Conservation (phyloP, 2,329 filamentous ascomycete genomes). For the Venturia pyrina region DNA sequence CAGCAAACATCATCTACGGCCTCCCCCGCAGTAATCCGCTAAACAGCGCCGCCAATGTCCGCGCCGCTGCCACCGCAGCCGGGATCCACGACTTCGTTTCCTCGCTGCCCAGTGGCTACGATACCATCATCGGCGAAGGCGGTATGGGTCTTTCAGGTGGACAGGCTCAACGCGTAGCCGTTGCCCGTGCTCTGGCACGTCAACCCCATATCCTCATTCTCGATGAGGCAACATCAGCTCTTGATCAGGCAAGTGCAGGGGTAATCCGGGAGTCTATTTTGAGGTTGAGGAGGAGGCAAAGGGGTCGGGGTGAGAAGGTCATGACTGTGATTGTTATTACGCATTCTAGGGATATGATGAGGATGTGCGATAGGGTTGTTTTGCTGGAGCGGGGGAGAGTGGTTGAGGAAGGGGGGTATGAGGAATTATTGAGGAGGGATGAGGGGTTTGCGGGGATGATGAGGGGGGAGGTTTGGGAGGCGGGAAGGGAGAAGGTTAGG, state of each 20-base stretch:
- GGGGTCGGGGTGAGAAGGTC: slow-evolving; percentile 19
- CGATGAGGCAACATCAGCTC: slow-evolving; percentile 76
- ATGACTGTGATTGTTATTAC: slow-evolving; percentile 74
- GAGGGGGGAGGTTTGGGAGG: slow-evolving; percentile 6
- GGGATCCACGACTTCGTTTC: slow-evolving; percentile 69
- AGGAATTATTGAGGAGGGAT: slow-evolving; percentile 41
- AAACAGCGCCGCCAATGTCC: slow-evolving; percentile 32
- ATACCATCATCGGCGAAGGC: slow-evolving; percentile 67
- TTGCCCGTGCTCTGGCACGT: slow-evolving; percentile 68
- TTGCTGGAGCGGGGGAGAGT: slow-evolving; percentile 59
- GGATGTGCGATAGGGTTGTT: slow-evolving; percentile 60
- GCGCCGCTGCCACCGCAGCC: slow-evolving; percentile 42
- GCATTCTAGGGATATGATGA: slow-evolving; percentile 80
- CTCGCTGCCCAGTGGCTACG: slow-evolving; percentile 60
- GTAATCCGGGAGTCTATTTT: slow-evolving; percentile 56
- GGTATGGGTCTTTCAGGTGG: slow-evolving; percentile 67
- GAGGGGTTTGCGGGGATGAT: slow-evolving; percentile 21
- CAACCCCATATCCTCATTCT: slow-evolving; percentile 64
- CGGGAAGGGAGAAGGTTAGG: neutral
- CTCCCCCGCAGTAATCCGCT: slow-evolving; percentile 36
- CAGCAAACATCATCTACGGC: slow-evolving; percentile 76
- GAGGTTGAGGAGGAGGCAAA: slow-evolving; percentile 14
- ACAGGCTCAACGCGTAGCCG: slow-evolving; percentile 70
- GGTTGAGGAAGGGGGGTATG: slow-evolving; percentile 59
- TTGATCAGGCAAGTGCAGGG: slow-evolving; percentile 61